Conservation (phyloP, 1,284 basidiomycete species). For the Xanthoconium separans region DNA sequence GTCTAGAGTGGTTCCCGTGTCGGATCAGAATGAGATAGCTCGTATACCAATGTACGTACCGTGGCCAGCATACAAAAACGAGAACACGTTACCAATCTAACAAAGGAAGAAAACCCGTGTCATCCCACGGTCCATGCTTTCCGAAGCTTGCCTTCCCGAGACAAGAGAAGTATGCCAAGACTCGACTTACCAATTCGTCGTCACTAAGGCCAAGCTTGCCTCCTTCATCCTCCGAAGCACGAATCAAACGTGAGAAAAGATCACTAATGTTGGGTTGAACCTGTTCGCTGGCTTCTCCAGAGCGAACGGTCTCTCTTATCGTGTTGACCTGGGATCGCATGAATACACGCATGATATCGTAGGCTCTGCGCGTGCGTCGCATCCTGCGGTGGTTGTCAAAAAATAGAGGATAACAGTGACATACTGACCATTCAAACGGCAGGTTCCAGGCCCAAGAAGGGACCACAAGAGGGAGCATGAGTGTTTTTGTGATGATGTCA, state of each 20-base stretch:
- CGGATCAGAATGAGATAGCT: background rate
- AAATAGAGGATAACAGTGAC: too few relatives aligned
- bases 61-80: constrained; percentile 55
- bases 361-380: constrained; percentile 27
- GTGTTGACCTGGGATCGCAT: constrained; percentile 42
- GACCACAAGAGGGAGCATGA: constrained; percentile 26
- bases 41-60: constrained; percentile 33
- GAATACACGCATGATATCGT: constrained; percentile 28
- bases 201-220: constrained; percentile 45
- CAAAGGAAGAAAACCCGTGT: too few relatives aligned
- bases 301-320: constrained; percentile 37
- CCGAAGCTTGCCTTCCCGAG: background rate
- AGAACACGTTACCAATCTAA: constrained; percentile 53
- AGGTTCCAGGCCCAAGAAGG: constrained; percentile 26
- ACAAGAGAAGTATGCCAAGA: background rate
- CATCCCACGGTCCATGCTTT: background rate
- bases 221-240: constrained; percentile 44
- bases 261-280: constrained; percentile 28
- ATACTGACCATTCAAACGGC: background rate
- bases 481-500: constrained; percentile 35
- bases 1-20: constrained; percentile 32
- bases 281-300: constrained; percentile 13
- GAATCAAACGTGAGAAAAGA: constrained; percentile 49
- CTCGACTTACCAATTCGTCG: constrained; percentile 43
- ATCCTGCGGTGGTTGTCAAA: constrained; percentile 20